Conservation (phyloP, 148 eudicot genomes). For the Rheum nobile region DNA sequence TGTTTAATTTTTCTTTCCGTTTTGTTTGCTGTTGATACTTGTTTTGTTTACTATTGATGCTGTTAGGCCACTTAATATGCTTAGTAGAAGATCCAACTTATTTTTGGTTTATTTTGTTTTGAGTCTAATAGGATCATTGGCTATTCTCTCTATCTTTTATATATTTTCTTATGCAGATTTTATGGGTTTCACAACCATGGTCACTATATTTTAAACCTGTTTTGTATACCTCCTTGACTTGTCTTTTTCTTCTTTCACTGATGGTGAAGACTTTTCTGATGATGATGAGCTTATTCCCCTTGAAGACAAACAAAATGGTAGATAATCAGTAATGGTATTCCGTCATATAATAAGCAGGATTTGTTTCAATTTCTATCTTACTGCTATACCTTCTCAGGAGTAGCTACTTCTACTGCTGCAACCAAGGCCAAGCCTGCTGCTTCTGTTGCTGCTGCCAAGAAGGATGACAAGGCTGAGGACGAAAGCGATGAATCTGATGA, state of each 20-base stretch:
- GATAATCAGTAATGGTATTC: neutral
- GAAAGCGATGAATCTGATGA: slow-evolving; percentile 26
- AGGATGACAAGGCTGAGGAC: slow-evolving; percentile 23
- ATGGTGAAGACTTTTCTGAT: slow-evolving; percentile 14
- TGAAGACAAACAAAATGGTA: slow-evolving; percentile 24
- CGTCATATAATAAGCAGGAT: neutral
- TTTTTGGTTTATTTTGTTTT: neutral
- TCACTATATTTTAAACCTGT: neutral
- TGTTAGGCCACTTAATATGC: neutral
- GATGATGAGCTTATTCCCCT: slow-evolving; percentile 17
- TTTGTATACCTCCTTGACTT: slow-evolving; percentile 32
- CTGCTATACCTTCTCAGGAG: slow-evolving; percentile 10
- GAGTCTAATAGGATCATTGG: too few relatives aligned
- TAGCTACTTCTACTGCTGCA: slow-evolving; percentile 15
- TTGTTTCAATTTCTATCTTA: neutral
- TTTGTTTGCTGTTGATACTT: neutral
- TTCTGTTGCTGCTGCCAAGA: slow-evolving; percentile 13
- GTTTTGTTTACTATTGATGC: neutral
- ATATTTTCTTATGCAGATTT: too few relatives aligned
- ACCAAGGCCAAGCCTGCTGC: slow-evolving; percentile 19
- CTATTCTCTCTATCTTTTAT: too few relatives aligned
- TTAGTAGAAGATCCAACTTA: neutral
- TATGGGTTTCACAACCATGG: neutral
- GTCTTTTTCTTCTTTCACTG: slow-evolving; percentile 15
- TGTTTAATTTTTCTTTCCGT: neutral